Percentiles rank a stretch among this genome's conserved stretches.
These are phyloP conservation scores for Saccharomyces hybrid DNA, from an alignment of 1,139 yeast species.

Conservation along the genomic window DNA sequence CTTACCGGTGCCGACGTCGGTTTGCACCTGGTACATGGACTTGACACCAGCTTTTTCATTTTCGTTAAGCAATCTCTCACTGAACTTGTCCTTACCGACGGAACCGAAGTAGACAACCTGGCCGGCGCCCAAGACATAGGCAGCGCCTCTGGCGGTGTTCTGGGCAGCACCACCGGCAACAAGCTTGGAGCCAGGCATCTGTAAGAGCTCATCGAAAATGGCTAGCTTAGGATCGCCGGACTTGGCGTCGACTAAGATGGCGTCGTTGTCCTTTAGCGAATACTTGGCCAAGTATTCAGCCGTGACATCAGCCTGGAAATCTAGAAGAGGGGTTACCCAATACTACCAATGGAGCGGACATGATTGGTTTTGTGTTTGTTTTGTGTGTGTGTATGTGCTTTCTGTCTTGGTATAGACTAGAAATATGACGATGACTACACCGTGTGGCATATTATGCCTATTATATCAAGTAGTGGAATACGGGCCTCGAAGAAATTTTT, in stretches of 20 bases:
- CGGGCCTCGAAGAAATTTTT: not conserved
- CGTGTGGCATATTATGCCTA: not conserved
- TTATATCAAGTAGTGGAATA: not conserved
- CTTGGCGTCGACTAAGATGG: slow-evolving; percentile 68
- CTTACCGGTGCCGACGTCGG: slow-evolving; percentile 79
- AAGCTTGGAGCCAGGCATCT: slow-evolving; percentile 52
- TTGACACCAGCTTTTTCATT: slow-evolving; percentile 81
- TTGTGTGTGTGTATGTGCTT: not conserved
- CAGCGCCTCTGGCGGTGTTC: slow-evolving; percentile 98
- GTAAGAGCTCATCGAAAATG: slow-evolving; percentile 70
- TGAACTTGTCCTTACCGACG: slow-evolving; percentile 87
- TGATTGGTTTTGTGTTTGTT: slow-evolving; percentile 11
- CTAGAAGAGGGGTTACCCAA: slow-evolving; percentile 81
- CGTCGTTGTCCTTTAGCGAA: slow-evolving; percentile 83
- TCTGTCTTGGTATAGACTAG: not conserved
- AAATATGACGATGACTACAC: not conserved
- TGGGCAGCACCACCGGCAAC: slow-evolving; percentile 99
- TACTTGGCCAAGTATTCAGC: slow-evolving; percentile 68
- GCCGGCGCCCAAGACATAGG: slow-evolving; percentile 71
- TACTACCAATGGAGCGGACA: slow-evolving; percentile 50
- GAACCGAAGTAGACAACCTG: slow-evolving; percentile 93
- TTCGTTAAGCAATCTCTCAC: slow-evolving; percentile 74
- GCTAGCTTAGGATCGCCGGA: slow-evolving; percentile 67
- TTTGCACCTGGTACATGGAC: slow-evolving; percentile 77
- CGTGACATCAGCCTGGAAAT: slow-evolving; percentile 75